These are phyloP conservation scores for Chenopodium formosanum DNA, from an alignment of 148 eudicot species.

Conservation along the genomic window DNA sequence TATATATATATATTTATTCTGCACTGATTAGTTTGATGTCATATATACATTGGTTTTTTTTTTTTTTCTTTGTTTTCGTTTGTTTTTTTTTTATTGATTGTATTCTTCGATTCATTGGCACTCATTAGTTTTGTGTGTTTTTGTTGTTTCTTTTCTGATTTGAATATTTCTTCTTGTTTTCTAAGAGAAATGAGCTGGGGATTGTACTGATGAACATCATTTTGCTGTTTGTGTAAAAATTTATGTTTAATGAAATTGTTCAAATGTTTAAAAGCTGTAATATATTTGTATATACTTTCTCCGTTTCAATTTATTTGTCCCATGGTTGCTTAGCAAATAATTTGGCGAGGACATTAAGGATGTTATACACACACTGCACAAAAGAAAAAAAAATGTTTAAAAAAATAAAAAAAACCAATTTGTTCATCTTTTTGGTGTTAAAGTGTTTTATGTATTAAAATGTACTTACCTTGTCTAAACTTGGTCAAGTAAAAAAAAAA, in stretches of 20 bases:
- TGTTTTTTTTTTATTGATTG: constrained; percentile 5
- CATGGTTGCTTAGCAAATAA: too few species aligned
- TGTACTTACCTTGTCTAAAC: too few species aligned
- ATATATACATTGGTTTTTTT: neutral
- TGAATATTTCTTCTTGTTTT: neutral
- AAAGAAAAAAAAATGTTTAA: too few species aligned
- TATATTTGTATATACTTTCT: neutral
- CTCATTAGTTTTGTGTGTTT: neutral
- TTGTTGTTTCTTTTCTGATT: constrained; percentile 10
- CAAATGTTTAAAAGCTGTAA: neutral
- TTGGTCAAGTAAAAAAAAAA: too few species aligned
- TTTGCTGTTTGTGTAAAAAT: neutral
- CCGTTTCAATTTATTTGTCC: neutral
- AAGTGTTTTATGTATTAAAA: too few species aligned
- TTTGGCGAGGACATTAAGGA: too few species aligned
- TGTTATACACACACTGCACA: too few species aligned
- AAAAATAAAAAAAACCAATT: too few species aligned
- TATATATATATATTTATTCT: too few species aligned
- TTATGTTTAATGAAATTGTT: neutral
- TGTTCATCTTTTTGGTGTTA: too few species aligned
- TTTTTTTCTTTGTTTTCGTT: too few species aligned
- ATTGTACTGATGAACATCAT: neutral
- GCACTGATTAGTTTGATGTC: neutral
- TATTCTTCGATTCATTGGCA: neutral
- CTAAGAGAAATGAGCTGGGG: constrained; percentile 3